Conservation (phyloP, 1,284 basidiomycete species). For the Tausonia pullulans region DNA sequence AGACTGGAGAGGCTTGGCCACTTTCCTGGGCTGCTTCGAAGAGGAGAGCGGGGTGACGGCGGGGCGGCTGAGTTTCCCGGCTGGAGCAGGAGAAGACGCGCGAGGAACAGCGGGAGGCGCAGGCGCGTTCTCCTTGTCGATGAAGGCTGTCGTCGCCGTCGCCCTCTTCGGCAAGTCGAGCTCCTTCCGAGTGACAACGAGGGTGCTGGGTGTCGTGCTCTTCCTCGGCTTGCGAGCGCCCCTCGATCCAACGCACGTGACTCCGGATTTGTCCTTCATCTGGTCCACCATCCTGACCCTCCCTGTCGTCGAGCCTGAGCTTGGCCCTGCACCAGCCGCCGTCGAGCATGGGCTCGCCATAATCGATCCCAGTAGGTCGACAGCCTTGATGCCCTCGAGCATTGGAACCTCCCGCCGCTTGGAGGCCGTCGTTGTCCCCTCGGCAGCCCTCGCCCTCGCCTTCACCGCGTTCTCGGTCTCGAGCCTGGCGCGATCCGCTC, state of each 20-base stretch:
- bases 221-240: not conserved
- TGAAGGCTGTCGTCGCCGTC: not conserved
- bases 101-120: no score
- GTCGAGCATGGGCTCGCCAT: no score
- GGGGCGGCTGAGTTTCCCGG: not conserved
- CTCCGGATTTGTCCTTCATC: conserved; percentile 6
- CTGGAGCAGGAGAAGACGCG: no score
- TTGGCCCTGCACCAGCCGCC: not conserved
- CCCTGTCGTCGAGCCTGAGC: not conserved
- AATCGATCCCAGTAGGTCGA: not conserved
- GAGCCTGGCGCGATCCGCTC: not conserved
- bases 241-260: no score
- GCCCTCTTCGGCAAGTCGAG: not conserved
- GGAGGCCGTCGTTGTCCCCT: not conserved
- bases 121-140: not conserved
- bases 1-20: not conserved
- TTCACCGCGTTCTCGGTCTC: not conserved
- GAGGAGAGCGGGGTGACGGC: not conserved
- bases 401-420: not conserved
- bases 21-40: not conserved
- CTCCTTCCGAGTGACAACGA: conserved; percentile 6
- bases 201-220: not conserved
- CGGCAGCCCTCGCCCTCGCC: not conserved
- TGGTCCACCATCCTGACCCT: conserved; percentile 7
- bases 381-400: conserved; percentile 1